phyloP scores from a whole-genome alignment of 306 rosid genomes.

The Begonia peltatifolia region DNA sequence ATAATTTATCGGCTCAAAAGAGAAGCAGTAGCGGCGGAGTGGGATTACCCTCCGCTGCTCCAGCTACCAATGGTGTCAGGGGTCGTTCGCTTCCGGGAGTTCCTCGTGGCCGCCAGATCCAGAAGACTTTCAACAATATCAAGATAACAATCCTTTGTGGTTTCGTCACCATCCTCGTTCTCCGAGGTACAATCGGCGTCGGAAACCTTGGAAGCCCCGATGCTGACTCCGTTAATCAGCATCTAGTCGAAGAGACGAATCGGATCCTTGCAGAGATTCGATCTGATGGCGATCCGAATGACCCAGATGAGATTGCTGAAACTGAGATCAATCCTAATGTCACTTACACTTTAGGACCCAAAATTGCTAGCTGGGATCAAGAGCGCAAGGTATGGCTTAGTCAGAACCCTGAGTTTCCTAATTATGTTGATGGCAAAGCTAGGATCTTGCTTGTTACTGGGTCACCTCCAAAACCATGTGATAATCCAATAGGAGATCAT shows the following conservation, averaged over 20 bases:
- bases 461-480: constrained; percentile 86
- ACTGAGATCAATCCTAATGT: constrained; percentile 32
- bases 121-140: constrained; percentile 68
- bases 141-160: constrained; percentile 80
- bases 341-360: constrained; percentile 66
- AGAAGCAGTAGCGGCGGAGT: constrained; percentile 12
- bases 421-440: constrained; percentile 43
- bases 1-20: constrained; percentile 32
- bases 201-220: constrained; percentile 43
- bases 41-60: constrained; percentile 12
- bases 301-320: constrained; percentile 32
- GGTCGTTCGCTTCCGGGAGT: constrained; percentile 9
- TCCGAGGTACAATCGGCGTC: constrained; percentile 78
- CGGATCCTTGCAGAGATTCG: constrained; percentile 86
- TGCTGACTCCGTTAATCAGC: constrained; percentile 46
- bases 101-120: constrained; percentile 71
- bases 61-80: constrained; percentile 17
- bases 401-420: constrained; percentile 53
- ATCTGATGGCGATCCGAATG: constrained; percentile 53
- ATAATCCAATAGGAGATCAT: constrained; percentile 81
- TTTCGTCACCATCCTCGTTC: constrained; percentile 79
- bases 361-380: constrained; percentile 44
- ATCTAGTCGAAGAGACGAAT: constrained; percentile 52
- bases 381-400: constrained; percentile 46
- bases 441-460: constrained; percentile 69